phyloP scores from a whole-genome alignment of 345 rosid genomes.

The Brassica rapa region DNA sequence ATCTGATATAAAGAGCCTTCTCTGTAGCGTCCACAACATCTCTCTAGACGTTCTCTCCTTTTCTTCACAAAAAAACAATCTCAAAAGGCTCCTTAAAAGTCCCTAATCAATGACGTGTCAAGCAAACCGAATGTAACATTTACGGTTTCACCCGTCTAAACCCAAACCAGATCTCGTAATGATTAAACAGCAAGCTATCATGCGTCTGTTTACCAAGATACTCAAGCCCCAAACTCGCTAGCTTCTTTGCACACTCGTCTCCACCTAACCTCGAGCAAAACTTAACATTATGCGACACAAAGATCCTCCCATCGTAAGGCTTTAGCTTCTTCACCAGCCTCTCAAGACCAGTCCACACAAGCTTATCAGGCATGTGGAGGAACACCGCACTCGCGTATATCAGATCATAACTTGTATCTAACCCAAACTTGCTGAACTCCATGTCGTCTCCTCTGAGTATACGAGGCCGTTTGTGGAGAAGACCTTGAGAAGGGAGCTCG shows the following conservation, averaged over 20 bases:
- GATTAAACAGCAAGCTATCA: conserved; percentile 91
- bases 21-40: too few relatives aligned
- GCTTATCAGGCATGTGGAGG: conserved; percentile 94
- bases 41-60: too few relatives aligned
- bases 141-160: conserved; percentile 17
- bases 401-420: conserved; percentile 61
- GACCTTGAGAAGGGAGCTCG: conserved; percentile 97
- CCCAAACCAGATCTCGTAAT: conserved; percentile 94
- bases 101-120: too few relatives aligned
- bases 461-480: conserved; percentile 75
- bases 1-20: too few relatives aligned
- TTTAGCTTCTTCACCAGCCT: conserved; percentile 66
- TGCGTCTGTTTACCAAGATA: conserved; percentile 74
- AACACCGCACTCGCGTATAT: conserved; percentile 97
- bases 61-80: too few relatives aligned
- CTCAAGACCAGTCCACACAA: conserved; percentile 92
- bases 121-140: too few relatives aligned
- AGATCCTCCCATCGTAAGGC: conserved; percentile 81
- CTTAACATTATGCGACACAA: conserved; percentile 90
- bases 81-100: too few relatives aligned
- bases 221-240: conserved; percentile 73
- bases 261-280: conserved; percentile 84
- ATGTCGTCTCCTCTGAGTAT: conserved; percentile 88
- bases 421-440: conserved; percentile 80
- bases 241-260: conserved; percentile 72